Evolutionary conservation across 305 asterid genomes (phyloP), one percentile per base, ranked within the genome.

Genomic region (Fraxinus dipetala): DNA sequence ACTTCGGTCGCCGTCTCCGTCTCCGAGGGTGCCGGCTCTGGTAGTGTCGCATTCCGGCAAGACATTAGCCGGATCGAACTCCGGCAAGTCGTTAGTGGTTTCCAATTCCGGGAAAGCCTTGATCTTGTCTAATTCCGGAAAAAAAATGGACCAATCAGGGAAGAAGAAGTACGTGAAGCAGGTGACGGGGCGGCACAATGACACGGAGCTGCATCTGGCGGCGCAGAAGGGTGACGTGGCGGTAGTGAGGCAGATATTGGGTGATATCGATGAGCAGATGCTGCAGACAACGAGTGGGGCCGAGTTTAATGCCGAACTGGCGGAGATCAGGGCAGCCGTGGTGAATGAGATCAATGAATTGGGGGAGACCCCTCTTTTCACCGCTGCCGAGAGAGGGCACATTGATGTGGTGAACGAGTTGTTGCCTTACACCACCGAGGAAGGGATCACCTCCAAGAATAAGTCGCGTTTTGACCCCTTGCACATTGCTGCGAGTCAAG

Each of bases 81-180:
- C 76, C 14, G 76, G 76, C 26, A 72, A 72, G 26, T 32, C 76
- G 2, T 32, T 72, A 5, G 76, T 72, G 45, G 14, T 72, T 72
- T 72, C 76, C 45, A 72, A 72, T 72, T 72, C 76, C 5, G 76
- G 76, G 5, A 72, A 72, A 9, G 92, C 92, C 45, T 87, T 89
- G 32, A 89, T 89, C 20, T 82, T 89, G 22, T 87, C 99, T 8
- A 93, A 91, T 86, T 95, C 98, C 5, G 95, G 98, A 78, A 85
- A 40, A 40, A 40, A 90, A 31, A 85, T 94, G 65, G 97, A 95
- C 82, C 99, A 91, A 89, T 89, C 97, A 13, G 98, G 97, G 72
- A 92, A 90, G 88, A 95, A 95, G 92, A 95, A 95, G 90, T 95
- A 95, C 73, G 99, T 95, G 85, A 95, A 92, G 91, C 98, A 94